Conservation (phyloP, 768 basidiomycete species). For the Mycena kentingensis region DNA sequence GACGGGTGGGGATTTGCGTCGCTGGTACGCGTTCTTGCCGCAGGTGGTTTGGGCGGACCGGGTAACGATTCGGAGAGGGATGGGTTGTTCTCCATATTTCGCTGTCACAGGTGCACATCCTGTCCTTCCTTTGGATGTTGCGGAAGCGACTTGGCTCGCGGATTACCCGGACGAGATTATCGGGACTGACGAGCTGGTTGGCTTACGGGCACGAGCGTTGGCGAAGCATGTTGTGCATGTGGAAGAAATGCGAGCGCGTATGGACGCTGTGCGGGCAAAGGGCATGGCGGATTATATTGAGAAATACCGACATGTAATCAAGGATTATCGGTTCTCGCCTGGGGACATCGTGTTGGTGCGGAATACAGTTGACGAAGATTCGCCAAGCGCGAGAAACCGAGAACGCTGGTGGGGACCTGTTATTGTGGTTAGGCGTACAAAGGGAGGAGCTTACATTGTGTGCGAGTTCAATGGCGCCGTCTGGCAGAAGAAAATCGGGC, state of each 20-base stretch:
- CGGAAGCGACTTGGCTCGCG: constrained; percentile 31
- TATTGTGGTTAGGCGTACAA: constrained; percentile 20
- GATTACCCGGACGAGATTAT: constrained; percentile 16
- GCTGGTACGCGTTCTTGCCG: constrained; percentile 25
- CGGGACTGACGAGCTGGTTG: constrained; percentile 23
- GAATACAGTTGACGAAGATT: constrained; percentile 23
- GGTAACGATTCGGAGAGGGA: constrained; percentile 15
- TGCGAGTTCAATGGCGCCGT: constrained; percentile 7
- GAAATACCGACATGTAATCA: constrained; percentile 16
- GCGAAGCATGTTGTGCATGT: constrained; percentile 22
- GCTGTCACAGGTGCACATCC: constrained; percentile 26
- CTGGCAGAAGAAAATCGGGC: constrained; percentile 4
- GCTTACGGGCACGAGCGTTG: constrained; percentile 7
- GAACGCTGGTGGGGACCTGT: constrained; percentile 28
- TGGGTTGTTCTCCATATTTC: constrained; percentile 26
- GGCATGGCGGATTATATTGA: constrained; percentile 23
- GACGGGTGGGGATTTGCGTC: constrained; percentile 17
- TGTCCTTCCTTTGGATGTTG: constrained; percentile 26
- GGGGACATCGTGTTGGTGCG: constrained; percentile 28
- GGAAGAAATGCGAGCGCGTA: constrained; percentile 14
- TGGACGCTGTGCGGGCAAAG: constrained; percentile 14
- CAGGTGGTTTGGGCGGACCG: constrained; percentile 28
- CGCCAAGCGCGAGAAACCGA: constrained; percentile 20
- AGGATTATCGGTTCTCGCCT: constrained; percentile 11
- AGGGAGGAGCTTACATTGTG: constrained; percentile 13